phyloP scores from a whole-genome alignment of 306 rosid genomes.

The Gleditsia sinensis region DNA sequence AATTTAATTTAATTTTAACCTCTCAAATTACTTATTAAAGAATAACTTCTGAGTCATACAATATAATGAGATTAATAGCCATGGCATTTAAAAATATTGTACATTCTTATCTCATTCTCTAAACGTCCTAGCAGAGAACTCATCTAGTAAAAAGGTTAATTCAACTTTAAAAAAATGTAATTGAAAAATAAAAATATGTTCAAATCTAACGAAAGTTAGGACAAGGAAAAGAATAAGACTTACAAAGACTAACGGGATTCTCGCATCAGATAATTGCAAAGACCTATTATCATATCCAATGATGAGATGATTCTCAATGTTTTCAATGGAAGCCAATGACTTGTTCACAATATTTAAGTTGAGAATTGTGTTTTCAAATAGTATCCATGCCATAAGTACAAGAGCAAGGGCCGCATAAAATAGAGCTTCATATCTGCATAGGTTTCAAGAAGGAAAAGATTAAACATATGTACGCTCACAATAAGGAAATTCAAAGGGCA shows the following conservation, averaged over 20 bases:
- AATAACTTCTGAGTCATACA: background rate
- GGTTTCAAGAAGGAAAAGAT: conserved; percentile 20
- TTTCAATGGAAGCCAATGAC: conserved; percentile 45
- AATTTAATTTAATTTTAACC: background rate
- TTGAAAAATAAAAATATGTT: conserved; percentile 5
- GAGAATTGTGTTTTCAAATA: conserved; percentile 79
- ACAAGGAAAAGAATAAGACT: conserved; percentile 43
- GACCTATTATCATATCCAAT: conserved; percentile 59
- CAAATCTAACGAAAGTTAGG: conserved; percentile 1
- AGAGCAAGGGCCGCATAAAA: conserved; percentile 83
- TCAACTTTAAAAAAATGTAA: background rate
- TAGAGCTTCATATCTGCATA: conserved; percentile 84
- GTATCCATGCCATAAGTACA: conserved; percentile 89
- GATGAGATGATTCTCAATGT: conserved; percentile 40
- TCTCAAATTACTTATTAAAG: background rate
- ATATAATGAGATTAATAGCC: background rate
- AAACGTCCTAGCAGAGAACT: background rate
- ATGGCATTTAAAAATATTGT: background rate
- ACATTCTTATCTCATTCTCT: background rate
- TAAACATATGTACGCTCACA: background rate
- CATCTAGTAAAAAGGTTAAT: background rate
- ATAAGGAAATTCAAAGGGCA: conserved; percentile 17
- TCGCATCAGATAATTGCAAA: conserved; percentile 78
- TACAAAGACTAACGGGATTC: conserved; percentile 80
- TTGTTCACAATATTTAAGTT: conserved; percentile 52